phyloP scores from a whole-genome alignment of 441 rosid species.

The Pelargonium citronellum region DNA sequence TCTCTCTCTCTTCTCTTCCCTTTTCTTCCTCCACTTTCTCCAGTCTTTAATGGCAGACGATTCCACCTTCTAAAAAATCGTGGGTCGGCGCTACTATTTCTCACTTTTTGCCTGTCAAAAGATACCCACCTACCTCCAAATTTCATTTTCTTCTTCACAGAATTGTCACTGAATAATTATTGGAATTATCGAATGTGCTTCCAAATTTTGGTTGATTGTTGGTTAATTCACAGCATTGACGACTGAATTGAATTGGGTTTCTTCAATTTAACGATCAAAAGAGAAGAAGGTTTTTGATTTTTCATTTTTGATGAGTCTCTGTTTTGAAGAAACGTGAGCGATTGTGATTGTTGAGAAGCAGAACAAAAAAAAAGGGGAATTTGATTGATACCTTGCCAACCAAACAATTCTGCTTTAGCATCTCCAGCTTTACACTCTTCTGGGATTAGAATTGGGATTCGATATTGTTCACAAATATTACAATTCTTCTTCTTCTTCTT shows the following conservation, averaged over 20 bases:
- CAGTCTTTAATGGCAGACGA: constrained; percentile 39
- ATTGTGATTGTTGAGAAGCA: constrained; percentile 22
- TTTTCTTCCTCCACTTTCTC: constrained; percentile 14
- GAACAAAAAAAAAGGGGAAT: constrained; percentile 18
- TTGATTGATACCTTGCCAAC: constrained; percentile 33
- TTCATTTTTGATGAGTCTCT: neutral
- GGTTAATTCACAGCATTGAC: neutral
- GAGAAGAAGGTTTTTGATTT: too few species aligned
- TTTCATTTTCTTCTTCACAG: too few species aligned
- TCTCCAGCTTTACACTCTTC: constrained; percentile 31
- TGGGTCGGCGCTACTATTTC: constrained; percentile 42
- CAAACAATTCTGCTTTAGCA: constrained; percentile 25
- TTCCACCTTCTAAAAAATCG: constrained; percentile 22
- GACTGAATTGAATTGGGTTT: too few species aligned
- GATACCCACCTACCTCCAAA: constrained; percentile 23
- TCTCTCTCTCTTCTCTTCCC: constrained; percentile 18
- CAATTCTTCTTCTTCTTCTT: constrained; percentile 11
- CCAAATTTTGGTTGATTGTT: constrained; percentile 13
- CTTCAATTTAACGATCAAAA: too few species aligned
- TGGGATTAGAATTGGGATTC: constrained; percentile 28
- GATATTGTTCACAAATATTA: neutral
- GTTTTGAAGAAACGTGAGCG: constrained; percentile 22
- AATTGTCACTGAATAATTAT: too few species aligned
- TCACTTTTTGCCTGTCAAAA: constrained; percentile 38
- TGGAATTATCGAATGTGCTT: too few species aligned